Evolutionary conservation across 345 rosid species (phyloP).

Genomic region (Trapa bicornis): DNA sequence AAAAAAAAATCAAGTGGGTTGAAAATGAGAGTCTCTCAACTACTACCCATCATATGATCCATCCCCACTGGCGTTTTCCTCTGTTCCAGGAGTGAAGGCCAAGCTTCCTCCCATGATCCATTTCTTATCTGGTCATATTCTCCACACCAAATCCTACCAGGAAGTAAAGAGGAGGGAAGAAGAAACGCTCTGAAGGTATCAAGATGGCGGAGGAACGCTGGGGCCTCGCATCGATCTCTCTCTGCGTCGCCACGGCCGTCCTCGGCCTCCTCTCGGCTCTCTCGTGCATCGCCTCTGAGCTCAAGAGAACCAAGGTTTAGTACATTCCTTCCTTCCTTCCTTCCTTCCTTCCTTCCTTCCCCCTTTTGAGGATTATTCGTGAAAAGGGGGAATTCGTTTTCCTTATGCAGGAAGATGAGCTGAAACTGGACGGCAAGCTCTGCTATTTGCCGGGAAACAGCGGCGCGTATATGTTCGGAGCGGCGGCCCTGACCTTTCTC

Average conservation of each 20-base stretch:
- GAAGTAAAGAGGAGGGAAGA: no score
- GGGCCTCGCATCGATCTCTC: background rate
- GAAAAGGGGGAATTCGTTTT: background rate
- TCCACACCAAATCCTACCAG: no score
- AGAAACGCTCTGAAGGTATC: background rate
- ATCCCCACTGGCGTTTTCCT: no score
- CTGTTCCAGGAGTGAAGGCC: no score
- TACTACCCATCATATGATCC: no score
- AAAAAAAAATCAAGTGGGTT: no score
- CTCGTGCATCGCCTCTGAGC: slow-evolving; percentile 53
- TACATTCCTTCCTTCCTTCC: no score
- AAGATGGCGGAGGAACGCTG: background rate
- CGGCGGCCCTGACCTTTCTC: slow-evolving; percentile 37
- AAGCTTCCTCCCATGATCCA: no score
- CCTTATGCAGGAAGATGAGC: slow-evolving; percentile 39
- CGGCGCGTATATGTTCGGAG: slow-evolving; percentile 41
- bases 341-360: no score
- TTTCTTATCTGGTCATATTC: no score
- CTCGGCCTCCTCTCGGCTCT: slow-evolving; percentile 40
- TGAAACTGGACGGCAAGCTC: slow-evolving; percentile 41
- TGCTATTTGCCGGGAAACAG: slow-evolving; percentile 44
- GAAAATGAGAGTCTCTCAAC: no score
- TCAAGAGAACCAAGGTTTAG: slow-evolving; percentile 48
- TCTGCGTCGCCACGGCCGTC: slow-evolving; percentile 12
- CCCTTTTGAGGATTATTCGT: background rate